Percentiles rank a stretch among this genome's conserved stretches.
Evolutionary conservation across 2,329 filamentous ascomycete species (phyloP).

Genomic region (Colletotrichum falcatum): DNA sequence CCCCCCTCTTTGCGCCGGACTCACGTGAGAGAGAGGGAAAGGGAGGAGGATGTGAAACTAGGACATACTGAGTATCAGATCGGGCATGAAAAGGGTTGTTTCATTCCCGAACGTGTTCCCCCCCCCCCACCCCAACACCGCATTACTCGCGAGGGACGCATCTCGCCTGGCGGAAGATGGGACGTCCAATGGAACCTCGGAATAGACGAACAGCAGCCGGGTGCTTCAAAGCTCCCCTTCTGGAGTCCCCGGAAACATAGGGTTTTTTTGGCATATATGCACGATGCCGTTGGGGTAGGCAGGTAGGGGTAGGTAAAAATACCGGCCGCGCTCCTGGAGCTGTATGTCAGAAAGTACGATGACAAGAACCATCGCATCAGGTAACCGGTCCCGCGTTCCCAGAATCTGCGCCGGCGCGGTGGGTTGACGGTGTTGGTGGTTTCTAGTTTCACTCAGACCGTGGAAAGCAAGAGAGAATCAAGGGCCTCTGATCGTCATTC

Average conservation of each 20-base stretch:
- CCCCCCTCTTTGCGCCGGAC: background rate
- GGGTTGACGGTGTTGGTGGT: background rate
- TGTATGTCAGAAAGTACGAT: background rate
- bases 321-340: background rate
- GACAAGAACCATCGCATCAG: background rate
- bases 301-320: background rate
- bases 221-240: background rate
- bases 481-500: too few species aligned
- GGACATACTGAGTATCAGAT: too few species aligned
- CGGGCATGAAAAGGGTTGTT: background rate
- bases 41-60: too few species aligned
- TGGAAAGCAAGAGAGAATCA: background rate
- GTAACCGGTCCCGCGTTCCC: background rate
- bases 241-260: too few species aligned
- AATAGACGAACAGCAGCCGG: background rate
- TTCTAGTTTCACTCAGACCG: background rate
- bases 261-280: background rate
- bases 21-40: background rate
- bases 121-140: too few species aligned
- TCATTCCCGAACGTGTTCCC: background rate
- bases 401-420: background rate
- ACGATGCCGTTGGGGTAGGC: background rate
- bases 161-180: too few species aligned
- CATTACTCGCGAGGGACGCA: background rate
- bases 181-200: background rate